Evolutionary conservation across 495 filamentous ascomycete genomes (phyloP), one percentile per base, ranked within the genome.

Genomic region (Cudoniella acicularis): DNA sequence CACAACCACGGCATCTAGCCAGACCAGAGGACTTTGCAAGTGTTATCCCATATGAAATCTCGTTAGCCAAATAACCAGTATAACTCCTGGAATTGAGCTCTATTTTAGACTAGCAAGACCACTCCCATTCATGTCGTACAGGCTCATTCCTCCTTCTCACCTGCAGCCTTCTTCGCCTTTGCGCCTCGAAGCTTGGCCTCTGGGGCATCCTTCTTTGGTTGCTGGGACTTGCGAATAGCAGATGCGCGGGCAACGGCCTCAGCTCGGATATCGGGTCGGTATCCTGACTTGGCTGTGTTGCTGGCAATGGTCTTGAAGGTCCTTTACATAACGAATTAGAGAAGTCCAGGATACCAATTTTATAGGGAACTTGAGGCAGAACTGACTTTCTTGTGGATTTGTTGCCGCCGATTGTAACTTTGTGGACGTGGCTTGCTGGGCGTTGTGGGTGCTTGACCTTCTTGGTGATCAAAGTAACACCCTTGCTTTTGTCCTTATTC

Each of bases 221-320:
- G 77, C 81, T 96, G 89, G 56, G 87, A 87, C 64, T 80, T 75
- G 72, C 88, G 89, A 78, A 98, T 82, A 67, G 90, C 90, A 72
- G 86, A 91, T 64, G 88, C 93, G 66, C 94, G 90, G 72, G 92
- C 81, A 70, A 98, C 87, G 62, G 92, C 92, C 64, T 85, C 86
- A 68, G 86, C 80, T 62, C 91, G 89, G 72, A 98, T 81, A 71
- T 98, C 94, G 66, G 86, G 72, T 70, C 94, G 87, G 83, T 94
- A 95, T 66, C 83, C 80, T 72, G 82, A 79, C 84, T 90, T 92
- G 69, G 91, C 89, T 60, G 87, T 87, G 71, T 77, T 77, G 78
- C 77, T 85, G 72, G 87, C 92, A 69, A 98, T 85, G 64, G 81
- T 78, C 78, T 86, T 89, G 83, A 90, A 97, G 75, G 89, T 90